Evolutionary conservation across 129 eudicot species (phyloP), one percentile per base, ranked within the genome.

Genomic region (Erigeron canadensis): DNA sequence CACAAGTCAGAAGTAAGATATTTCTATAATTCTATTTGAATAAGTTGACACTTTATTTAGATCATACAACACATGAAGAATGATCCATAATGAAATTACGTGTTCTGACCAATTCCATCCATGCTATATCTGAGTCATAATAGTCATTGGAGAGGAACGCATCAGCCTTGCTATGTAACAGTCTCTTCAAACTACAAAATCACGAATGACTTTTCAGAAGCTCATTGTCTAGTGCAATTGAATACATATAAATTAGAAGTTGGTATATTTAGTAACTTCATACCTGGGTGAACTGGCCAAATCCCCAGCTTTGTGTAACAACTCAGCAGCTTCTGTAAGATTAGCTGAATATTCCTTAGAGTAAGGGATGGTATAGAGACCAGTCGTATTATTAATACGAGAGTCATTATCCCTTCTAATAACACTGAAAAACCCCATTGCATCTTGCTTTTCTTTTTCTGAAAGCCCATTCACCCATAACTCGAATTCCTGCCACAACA

Each of bases 91-190:
- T 28, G 34, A 10, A 76, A 23, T 50, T 18, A 46, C 47, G 44
- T 69, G 76, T 62, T 84, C 91, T 81, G 23, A 94, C 98, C 95
- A 94, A 76, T 69, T 94, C 95, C 93, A 94, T 86, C 98, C 98
- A 94, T 65, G 96, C 96, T 85, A 94, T 78, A 83, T 94, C 98
- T 11, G 98, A 94, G 70, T 94, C 95, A 79, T 87, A 94, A 72
- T 94, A 94, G 71, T 94, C 98, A 81, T 94, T 94, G 64, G 96
- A 89, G 54, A 82, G 82, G 75, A 94, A 94, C 37, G 98, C 96
- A 82, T 85, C 89, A 64, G 95, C 98, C 85, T 89, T 94, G 74
- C 89, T 81, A 55, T 87, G 90, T 70, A 94, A 87, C 69, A 94
- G 67, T 75, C 83, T 87, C 95, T 87, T 89, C 82, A 94, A 87